phyloP scores from a whole-genome alignment of 1,284 basidiomycete species.

The Flammula alnicola region DNA sequence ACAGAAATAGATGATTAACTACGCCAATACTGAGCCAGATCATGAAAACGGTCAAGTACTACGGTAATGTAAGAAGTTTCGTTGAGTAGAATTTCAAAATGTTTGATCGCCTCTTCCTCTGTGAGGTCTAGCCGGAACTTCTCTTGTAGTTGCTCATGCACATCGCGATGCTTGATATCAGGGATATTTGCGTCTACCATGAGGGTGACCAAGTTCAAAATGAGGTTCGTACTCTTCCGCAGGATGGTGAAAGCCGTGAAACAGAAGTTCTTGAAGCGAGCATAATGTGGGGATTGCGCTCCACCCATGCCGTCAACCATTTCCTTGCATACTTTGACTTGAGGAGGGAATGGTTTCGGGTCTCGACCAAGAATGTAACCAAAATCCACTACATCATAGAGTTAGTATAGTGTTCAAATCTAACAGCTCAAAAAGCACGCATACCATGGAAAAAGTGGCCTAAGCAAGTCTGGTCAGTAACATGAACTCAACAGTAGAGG shows the following conservation, averaged over 20 bases:
- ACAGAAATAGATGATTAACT: conserved; percentile 44
- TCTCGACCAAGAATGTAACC: conserved; percentile 98
- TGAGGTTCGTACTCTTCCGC: conserved; percentile 97
- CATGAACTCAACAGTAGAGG: conserved; percentile 8
- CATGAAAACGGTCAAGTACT: conserved; percentile 91
- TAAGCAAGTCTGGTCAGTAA: conserved; percentile 28
- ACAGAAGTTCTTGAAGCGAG: conserved; percentile 94
- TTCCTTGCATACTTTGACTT: conserved; percentile 98
- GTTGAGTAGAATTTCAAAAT: conserved; percentile 92
- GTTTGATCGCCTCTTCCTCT: conserved; percentile 96
- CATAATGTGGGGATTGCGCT: conserved; percentile 88
- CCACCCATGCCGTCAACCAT: conserved; percentile 99
- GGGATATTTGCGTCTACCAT: conserved; percentile 99
- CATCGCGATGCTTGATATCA: conserved; percentile 93
- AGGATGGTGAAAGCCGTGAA: conserved; percentile 96
- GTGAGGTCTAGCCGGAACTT: conserved; percentile 95
- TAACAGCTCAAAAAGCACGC: conserved; percentile 19
- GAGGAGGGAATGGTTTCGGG: conserved; percentile 97
- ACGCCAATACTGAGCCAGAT: conserved; percentile 84
- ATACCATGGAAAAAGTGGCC: conserved; percentile 87
- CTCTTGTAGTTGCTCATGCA: conserved; percentile 89
- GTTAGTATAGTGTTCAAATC: conserved; percentile 4
- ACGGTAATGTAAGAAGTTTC: conserved; percentile 95
- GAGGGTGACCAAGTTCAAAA: conserved; percentile 93
- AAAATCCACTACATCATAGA: conserved; percentile 80